phyloP scores from a whole-genome alignment of 2,329 filamentous ascomycete species.

The Calycina herbarum region DNA sequence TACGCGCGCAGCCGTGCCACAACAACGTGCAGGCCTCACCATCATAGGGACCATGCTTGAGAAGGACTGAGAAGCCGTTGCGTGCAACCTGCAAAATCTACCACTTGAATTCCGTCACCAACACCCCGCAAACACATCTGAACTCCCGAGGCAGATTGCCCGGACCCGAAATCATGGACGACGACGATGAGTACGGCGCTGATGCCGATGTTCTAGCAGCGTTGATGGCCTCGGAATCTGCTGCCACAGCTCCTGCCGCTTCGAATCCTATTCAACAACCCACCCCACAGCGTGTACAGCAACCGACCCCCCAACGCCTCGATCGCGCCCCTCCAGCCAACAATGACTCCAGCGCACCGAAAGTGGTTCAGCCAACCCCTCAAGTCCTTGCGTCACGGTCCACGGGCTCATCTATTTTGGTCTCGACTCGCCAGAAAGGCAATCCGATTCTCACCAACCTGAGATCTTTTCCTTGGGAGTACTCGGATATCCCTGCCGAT shows the following conservation, averaged over 20 bases:
- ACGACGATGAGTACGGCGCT: slow-evolving; percentile 57
- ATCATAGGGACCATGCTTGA: background rate
- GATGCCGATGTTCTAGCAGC: slow-evolving; percentile 58
- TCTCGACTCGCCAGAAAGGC: slow-evolving; percentile 90
- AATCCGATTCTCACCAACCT: slow-evolving; percentile 88
- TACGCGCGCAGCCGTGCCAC: background rate
- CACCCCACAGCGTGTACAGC: slow-evolving; percentile 41
- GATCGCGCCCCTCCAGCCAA: slow-evolving; percentile 47
- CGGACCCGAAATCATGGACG: slow-evolving; percentile 36
- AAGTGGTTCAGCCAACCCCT: slow-evolving; percentile 82
- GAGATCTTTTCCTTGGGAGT: slow-evolving; percentile 87
- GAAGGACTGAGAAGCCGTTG: background rate
- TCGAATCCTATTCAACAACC: slow-evolving; percentile 39
- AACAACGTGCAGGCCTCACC: slow-evolving; percentile 1
- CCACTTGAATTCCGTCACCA: background rate
- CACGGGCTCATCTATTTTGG: slow-evolving; percentile 76
- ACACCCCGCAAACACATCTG: background rate
- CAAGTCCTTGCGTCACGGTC: slow-evolving; percentile 71
- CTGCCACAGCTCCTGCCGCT: slow-evolving; percentile 24
- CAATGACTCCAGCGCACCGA: slow-evolving; percentile 42
- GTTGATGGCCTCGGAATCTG: slow-evolving; percentile 48
- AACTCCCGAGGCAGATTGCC: background rate
- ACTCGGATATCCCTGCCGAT: slow-evolving; percentile 93
- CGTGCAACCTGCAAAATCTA: background rate
- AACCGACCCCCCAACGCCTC: slow-evolving; percentile 56